These are phyloP conservation scores for Fennellomyces sp. DNA, from an alignment of 371 early-diverging fungal genomes.

Conservation along the genomic window DNA sequence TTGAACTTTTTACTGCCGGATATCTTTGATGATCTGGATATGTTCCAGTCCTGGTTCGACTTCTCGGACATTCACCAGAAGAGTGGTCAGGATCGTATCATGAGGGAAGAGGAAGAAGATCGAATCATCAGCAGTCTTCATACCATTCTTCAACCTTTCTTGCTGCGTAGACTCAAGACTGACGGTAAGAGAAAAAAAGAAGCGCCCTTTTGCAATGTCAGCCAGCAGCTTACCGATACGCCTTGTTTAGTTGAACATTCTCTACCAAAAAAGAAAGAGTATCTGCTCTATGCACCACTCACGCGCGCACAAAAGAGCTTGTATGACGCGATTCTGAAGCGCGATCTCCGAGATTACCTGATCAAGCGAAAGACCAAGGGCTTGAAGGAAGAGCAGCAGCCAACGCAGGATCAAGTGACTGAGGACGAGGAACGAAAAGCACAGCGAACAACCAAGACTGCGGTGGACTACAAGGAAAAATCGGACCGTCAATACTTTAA, in stretches of 20 bases:
- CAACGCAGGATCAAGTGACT: slow-evolving; percentile 23
- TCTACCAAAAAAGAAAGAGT: slow-evolving; percentile 92
- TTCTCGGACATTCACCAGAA: slow-evolving; percentile 75
- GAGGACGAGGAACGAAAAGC: slow-evolving; percentile 13
- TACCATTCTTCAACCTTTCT: slow-evolving; percentile 90
- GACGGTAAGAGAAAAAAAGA: slow-evolving; percentile 63
- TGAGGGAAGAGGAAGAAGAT: slow-evolving; percentile 73
- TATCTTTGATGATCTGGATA: slow-evolving; percentile 86
- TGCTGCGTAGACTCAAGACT: slow-evolving; percentile 94
- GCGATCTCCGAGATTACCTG: slow-evolving; percentile 74
- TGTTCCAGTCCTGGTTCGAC: slow-evolving; percentile 87
- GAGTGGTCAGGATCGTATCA: slow-evolving; percentile 70
- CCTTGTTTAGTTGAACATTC: slow-evolving; percentile 74
- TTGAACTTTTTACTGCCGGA: slow-evolving; percentile 93
- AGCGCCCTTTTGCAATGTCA: not conserved
- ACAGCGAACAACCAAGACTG: slow-evolving; percentile 21
- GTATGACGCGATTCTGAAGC: slow-evolving; percentile 82
- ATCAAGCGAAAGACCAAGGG: slow-evolving; percentile 51
- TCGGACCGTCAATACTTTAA: slow-evolving; percentile 46
- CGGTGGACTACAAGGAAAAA: slow-evolving; percentile 47
- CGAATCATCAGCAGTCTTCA: slow-evolving; percentile 84
- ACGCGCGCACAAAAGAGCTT: slow-evolving; percentile 79
- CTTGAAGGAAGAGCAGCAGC: slow-evolving; percentile 1
- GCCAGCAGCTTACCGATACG: not conserved
- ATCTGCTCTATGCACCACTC: slow-evolving; percentile 84